These are phyloP conservation scores for Russula ochroleuca DNA, from an alignment of 768 basidiomycete genomes.

Conservation along the genomic window DNA sequence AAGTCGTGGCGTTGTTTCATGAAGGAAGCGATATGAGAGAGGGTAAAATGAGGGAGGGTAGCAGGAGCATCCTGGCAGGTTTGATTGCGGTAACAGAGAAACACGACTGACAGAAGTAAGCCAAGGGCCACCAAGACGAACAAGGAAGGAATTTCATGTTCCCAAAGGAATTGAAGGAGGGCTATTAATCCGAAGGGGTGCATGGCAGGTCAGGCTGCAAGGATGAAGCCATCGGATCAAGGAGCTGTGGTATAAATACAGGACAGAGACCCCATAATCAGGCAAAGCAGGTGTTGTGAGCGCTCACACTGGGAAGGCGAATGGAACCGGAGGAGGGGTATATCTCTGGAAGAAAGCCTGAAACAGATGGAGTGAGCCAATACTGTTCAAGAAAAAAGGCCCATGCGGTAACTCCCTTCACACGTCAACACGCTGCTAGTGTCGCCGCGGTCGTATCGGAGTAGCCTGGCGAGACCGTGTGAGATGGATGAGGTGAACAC, in stretches of 20 bases:
- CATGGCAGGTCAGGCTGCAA: slow-evolving; percentile 34
- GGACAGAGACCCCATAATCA: neutral
- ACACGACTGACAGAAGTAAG: slow-evolving; percentile 18
- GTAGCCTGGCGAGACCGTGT: neutral
- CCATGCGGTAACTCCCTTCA: neutral
- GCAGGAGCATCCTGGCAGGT: slow-evolving; percentile 41
- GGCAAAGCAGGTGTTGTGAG: neutral
- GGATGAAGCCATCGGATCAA: neutral
- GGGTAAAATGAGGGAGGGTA: slow-evolving; percentile 53
- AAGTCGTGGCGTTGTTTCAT: slow-evolving; percentile 69
- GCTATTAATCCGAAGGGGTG: slow-evolving; percentile 42
- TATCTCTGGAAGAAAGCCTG: slow-evolving; percentile 9
- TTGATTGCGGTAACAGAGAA: slow-evolving; percentile 8
- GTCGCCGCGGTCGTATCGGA: slow-evolving; percentile 14
- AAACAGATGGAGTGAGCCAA: slow-evolving; percentile 17
- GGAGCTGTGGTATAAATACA: slow-evolving; percentile 12
- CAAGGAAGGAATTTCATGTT: slow-evolving; percentile 14
- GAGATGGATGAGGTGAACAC: neutral
- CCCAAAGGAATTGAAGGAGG: slow-evolving; percentile 31
- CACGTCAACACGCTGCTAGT: slow-evolving; percentile 1
- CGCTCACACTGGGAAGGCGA: slow-evolving; percentile 1
- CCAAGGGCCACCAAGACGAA: slow-evolving; percentile 31
- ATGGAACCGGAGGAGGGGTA: slow-evolving; percentile 1
- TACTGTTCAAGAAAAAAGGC: neutral
- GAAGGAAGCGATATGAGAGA: slow-evolving; percentile 61